These are phyloP conservation scores for Beverwykella pulmonaria DNA, from an alignment of 495 filamentous ascomycete species.

Conservation along the genomic window DNA sequence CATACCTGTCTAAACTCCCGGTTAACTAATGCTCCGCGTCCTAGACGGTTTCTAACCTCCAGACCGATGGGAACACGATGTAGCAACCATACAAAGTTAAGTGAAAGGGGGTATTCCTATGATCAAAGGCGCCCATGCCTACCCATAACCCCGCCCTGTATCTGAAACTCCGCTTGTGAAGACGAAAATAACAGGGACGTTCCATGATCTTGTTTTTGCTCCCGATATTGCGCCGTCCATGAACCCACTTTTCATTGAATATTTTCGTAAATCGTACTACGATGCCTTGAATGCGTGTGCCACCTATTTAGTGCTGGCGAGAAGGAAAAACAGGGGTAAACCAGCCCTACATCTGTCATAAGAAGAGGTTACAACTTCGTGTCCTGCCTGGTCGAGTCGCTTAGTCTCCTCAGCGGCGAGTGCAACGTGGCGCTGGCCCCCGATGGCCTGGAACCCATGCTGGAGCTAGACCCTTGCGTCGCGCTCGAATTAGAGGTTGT, in stretches of 20 bases:
- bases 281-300: not conserved
- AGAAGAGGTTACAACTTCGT: constrained; percentile 37
- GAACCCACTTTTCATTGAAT: constrained; percentile 1
- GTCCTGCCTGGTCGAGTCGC: constrained; percentile 41
- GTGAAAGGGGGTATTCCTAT: constrained; percentile 9
- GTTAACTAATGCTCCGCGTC: too few relatives aligned
- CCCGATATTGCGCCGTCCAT: not conserved
- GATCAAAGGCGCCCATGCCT: not conserved
- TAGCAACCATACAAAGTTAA: not conserved
- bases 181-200: not conserved
- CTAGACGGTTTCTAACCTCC: too few relatives aligned
- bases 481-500: constrained; percentile 12
- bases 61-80: not conserved
- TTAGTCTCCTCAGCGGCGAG: constrained; percentile 36
- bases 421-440: constrained; percentile 24
- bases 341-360: not conserved
- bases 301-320: not conserved
- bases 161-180: not conserved
- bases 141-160: not conserved
- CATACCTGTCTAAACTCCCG: too few relatives aligned
- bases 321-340: not conserved
- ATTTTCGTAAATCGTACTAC: not conserved
- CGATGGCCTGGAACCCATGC: not conserved
- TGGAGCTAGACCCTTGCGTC: constrained; percentile 25
- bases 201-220: not conserved